Evolutionary conservation across 768 basidiomycete genomes (phyloP), one percentile per base, ranked within the genome.

Genomic region (Rhodocollybia butyracea): DNA sequence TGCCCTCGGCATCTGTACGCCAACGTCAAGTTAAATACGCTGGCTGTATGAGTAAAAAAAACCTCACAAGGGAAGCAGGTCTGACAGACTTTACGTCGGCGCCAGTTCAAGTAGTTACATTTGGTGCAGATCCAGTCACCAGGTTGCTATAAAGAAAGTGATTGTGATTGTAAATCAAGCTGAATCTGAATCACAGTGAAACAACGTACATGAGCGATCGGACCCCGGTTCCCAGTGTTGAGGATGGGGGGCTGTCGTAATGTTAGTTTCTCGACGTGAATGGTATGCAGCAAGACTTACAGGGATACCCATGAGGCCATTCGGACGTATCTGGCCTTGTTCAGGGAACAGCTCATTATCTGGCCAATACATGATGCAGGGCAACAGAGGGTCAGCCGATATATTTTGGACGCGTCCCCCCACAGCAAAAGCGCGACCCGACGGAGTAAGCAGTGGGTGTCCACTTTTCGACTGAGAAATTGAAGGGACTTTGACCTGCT

Each of bases 331-430:
- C 72, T 93, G 91, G 12, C 88, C 83, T 66, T 83, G 85, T 60
- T 89, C 86, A 1, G 91, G 91, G 58, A 90, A 75, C 3, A 88
- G 80, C 65, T 94, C 91, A 61, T 94, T 94, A 68, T 92, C 91
- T 4, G 91, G 91, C 91, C 91, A 94, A 62, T 87, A 93, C 84
- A 93, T 86, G 72, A 91, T 77, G 61, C 91, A 91, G 3, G 91
- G 88, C 27, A 73, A 63, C 46, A 84, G 66, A 19, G 89, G 88
- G 65, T 93, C 89, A 36, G 61, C 73, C 26, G 89, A 91, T 57
- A 93, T 69, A 61, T 94, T 91, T 62, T 86, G 88, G 6, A 93
- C 89, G 59, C 82, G 82, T 10, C 91, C 91, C 54, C 90, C 89
- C 22, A 80, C 67, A 48, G 87, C 83, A 58, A 94, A 86, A 8